Base-by-base conservation (phyloP, 768 basidiomycete genomes). In the Xerocomellus dryophilus region DNA sequence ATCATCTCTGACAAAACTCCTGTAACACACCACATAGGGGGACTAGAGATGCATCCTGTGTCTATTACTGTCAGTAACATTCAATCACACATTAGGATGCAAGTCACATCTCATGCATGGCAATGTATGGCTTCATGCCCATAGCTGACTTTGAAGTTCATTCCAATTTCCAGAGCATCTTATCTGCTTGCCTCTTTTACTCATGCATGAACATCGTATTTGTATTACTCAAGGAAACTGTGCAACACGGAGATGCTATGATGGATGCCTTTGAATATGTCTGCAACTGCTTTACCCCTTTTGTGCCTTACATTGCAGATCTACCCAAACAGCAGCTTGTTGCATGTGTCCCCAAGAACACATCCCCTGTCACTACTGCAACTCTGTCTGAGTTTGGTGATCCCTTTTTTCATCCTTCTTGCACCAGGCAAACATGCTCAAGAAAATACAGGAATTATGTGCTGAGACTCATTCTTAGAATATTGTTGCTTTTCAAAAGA, bases 401-500 rank as follows among this genome's bases (percentile, higher is more conserved):
- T 27, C 4, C 36, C 18, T 31, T 25, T 3, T n/a, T n/a, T n/a
- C n/a, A n/a, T n/a, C n/a, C n/a, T n/a, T n/a, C n/a, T n/a, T n/a
- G n/a, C n/a, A n/a, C n/a, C n/a, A n/a, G n/a, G n/a, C 32, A 14
- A 14, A 6, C 32, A 34, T 12, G 12, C 31, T 31, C 9, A 8
- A 11, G 14, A 12, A 49, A n/a, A 29, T 49, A 0, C 1, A 1
- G 1, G 18, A 31, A 2, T 4, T 49, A 0, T 49, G 47, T 6
- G 4, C 2, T 2, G 14, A 0, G 0, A 7, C 9, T 5, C 2
- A 70, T 49, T 66, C 68, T n/a, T 64, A 61, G 65, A 53, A 71
- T 18, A 15, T 75, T 11, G 38, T 53, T 6, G 43, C 36, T 0
- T 75, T 71, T 57, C 55, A 63, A 17, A 27, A 52, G 18, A 14